These are phyloP conservation scores for Phoma sp. DNA, from an alignment of 2,329 filamentous ascomycete species.

Conservation along the genomic window DNA sequence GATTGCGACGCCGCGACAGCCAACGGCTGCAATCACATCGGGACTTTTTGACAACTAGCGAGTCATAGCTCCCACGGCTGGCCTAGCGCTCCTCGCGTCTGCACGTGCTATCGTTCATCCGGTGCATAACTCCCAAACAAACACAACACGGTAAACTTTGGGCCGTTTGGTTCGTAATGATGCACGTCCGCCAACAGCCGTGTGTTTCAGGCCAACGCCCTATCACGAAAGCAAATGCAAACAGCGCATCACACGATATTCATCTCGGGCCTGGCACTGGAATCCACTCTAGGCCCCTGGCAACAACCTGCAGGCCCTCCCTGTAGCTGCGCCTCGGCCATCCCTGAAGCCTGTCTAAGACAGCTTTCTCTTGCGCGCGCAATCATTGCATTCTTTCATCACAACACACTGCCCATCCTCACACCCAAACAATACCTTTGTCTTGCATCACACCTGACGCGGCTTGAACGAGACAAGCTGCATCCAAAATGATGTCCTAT, in stretches of 20 bases:
- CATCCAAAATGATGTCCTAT: slow-evolving; percentile 28
- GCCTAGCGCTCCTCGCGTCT: slow-evolving; percentile 15
- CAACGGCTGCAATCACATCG: slow-evolving; percentile 14
- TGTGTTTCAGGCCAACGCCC: slow-evolving; percentile 13
- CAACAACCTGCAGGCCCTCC: slow-evolving; percentile 28
- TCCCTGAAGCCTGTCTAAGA: slow-evolving; percentile 22
- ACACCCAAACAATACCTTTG: slow-evolving; percentile 15
- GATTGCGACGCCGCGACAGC: slow-evolving; percentile 17
- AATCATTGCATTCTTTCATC: slow-evolving; percentile 22
- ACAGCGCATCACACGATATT: slow-evolving; percentile 15
- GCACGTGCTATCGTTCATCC: slow-evolving; percentile 21
- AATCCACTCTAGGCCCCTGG: slow-evolving; percentile 23
- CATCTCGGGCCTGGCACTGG: slow-evolving; percentile 13
- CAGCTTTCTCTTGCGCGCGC: slow-evolving; percentile 19
- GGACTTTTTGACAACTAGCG: slow-evolving; percentile 13
- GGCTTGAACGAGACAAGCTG: slow-evolving; percentile 3
- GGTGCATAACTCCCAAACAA: slow-evolving; percentile 18
- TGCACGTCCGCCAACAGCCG: slow-evolving; percentile 6
- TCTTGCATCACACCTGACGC: slow-evolving; percentile 12
- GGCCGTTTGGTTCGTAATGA: slow-evolving; percentile 5
- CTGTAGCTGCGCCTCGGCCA: slow-evolving; percentile 27
- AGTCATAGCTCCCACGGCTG: slow-evolving; percentile 13
- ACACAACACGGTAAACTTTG: slow-evolving; percentile 3
- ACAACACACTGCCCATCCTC: slow-evolving; percentile 15
- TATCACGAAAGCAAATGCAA: slow-evolving; percentile 13